phyloP scores from a whole-genome alignment of 2,329 filamentous ascomycete genomes.

The Keithomyces neogunnii region DNA sequence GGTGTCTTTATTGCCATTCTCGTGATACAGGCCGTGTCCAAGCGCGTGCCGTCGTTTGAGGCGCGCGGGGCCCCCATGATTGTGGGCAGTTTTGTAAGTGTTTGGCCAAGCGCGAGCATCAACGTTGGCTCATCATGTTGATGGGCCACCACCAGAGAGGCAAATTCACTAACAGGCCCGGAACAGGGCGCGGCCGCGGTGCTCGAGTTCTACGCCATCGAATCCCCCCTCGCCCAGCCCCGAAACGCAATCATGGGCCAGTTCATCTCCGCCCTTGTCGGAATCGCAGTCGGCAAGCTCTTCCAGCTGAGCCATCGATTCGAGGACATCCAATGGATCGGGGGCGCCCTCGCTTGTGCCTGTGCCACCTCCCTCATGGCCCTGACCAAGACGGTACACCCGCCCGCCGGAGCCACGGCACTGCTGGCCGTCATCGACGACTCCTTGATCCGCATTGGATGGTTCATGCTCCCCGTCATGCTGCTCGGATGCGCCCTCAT shows the following conservation, averaged over 20 bases:
- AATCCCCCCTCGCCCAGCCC: conserved; percentile 65
- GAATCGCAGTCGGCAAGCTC: conserved; percentile 55
- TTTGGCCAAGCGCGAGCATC: too few species aligned
- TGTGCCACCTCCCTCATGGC: conserved; percentile 56
- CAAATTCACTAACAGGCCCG: neutral
- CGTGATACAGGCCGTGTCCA: conserved; percentile 49
- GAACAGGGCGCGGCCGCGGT: conserved; percentile 64
- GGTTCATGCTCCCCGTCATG: conserved; percentile 58
- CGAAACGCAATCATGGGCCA: conserved; percentile 63
- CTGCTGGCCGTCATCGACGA: conserved; percentile 57
- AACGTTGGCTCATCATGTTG: too few species aligned
- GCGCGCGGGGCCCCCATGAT: conserved; percentile 48
- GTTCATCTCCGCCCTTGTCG: conserved; percentile 50
- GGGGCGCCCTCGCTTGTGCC: conserved; percentile 57
- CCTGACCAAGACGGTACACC: conserved; percentile 63
- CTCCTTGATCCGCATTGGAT: conserved; percentile 49
- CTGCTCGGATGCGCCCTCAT: conserved; percentile 53
- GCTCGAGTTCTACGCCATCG: conserved; percentile 64
- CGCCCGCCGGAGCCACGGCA: conserved; percentile 67
- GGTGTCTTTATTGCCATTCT: conserved; percentile 55
- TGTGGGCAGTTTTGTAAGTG: conserved; percentile 62
- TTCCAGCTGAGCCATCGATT: conserved; percentile 44
- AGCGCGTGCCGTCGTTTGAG: conserved; percentile 44
- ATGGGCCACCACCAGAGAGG: neutral
- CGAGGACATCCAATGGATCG: conserved; percentile 51